phyloP scores from a whole-genome alignment of 2,329 filamentous ascomycete genomes.

The Aspergillus versicolor region DNA sequence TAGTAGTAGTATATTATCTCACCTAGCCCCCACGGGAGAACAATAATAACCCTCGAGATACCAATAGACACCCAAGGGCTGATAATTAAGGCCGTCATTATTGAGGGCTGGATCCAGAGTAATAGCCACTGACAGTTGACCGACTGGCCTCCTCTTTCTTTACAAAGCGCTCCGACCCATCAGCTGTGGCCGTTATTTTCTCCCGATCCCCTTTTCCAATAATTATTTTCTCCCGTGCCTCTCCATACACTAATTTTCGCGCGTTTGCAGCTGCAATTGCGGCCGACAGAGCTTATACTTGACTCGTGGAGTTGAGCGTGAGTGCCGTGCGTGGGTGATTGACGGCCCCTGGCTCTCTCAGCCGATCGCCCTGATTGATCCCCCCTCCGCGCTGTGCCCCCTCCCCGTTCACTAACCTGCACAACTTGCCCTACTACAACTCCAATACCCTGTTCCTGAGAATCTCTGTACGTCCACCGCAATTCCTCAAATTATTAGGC shows the following conservation, averaged over 20 bases:
- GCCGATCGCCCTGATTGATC: slow-evolving; percentile 17
- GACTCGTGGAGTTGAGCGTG: background rate
- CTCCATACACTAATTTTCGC: background rate
- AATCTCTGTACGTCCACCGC: slow-evolving; percentile 8
- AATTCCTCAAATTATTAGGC: slow-evolving; percentile 16
- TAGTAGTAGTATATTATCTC: background rate
- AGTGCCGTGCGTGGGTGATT: slow-evolving; percentile 3
- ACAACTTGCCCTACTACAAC: slow-evolving; percentile 12
- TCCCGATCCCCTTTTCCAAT: background rate
- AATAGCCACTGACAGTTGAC: background rate
- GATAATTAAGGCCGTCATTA: background rate
- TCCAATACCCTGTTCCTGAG: background rate
- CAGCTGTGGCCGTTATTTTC: background rate
- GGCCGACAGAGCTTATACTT: background rate
- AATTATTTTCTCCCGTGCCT: background rate
- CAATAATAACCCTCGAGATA: background rate
- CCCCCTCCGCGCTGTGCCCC: slow-evolving; percentile 11
- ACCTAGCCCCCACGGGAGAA: background rate
- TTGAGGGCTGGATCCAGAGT: slow-evolving; percentile 8
- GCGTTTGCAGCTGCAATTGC: background rate
- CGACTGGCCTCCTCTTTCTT: slow-evolving; percentile 1
- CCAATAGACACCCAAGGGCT: background rate
- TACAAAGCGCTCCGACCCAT: background rate
- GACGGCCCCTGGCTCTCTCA: slow-evolving; percentile 7
- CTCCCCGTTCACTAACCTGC: slow-evolving; percentile 8